A percentile compares a stretch with the other conserved stretches of the same genome.
phyloP scores from a whole-genome alignment of 169 alveolate genomes.

The Cryptosporidium viatorum region DNA sequence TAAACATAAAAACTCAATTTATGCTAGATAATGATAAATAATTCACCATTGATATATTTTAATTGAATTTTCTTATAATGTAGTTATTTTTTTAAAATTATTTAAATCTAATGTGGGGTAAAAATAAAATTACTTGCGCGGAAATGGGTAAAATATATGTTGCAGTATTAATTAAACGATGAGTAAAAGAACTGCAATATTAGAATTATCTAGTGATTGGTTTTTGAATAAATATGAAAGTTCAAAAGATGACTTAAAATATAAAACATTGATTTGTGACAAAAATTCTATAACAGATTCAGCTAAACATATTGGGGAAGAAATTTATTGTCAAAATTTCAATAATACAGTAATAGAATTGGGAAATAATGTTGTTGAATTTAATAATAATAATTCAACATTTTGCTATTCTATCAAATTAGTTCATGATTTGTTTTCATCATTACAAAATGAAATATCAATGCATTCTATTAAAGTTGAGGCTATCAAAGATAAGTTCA shows the following conservation, averaged over 20 bases:
- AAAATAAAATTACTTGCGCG: neutral
- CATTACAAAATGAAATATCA: constrained; percentile 11
- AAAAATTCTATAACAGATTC: neutral
- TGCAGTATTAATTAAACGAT: constrained; percentile 1
- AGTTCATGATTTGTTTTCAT: neutral
- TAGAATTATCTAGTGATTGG: constrained; percentile 31
- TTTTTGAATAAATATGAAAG: constrained; percentile 5
- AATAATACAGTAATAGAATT: neutral
- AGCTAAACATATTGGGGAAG: neutral
- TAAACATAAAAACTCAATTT: neutral
- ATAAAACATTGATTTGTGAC: neutral
- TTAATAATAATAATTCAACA: neutral
- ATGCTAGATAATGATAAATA: neutral
- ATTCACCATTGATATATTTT: neutral
- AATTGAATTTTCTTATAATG: neutral
- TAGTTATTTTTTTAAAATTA: neutral
- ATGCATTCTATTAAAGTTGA: constrained; percentile 8
- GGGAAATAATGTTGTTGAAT: neutral
- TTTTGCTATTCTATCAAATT: neutral
- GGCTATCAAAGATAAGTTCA: constrained; percentile 23
- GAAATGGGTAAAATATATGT: neutral
- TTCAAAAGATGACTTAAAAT: neutral
- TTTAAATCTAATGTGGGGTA: constrained; percentile 1
- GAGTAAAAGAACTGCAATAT: neutral
- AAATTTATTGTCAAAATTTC: neutral